Evolutionary conservation across 768 basidiomycete genomes (phyloP), one percentile per base, ranked within the genome.

Genomic region (Leccinum subgranulosum): DNA sequence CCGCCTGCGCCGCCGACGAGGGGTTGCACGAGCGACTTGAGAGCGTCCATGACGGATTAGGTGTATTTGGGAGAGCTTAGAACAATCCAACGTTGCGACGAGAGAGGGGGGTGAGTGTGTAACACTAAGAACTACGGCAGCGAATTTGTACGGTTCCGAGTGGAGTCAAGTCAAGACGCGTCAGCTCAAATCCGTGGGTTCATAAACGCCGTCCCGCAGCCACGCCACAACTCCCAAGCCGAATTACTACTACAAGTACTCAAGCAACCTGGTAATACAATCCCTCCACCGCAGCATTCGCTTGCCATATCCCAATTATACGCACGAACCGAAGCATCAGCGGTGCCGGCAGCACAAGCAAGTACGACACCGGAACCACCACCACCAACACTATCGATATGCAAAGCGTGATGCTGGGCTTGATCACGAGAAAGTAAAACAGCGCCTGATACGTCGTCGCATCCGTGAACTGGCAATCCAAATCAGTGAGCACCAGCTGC

Each of bases 361-460:
- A 70, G 11, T 89, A 73, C 17, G 81, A 73, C 2, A 87, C 79
- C 0, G 90, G 74, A 23, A 85, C 81, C 56, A 89, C 59, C 14
- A 81, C 72, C 15, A 89, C 39, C 51, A 90, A 68, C 21, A 75
- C 62, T 14, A 90, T 68, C 6, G 82, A 80, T 34, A 92, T 74
- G 17, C 87, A 74, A 27, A 93, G 71, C 1, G 90, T 90, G 69
- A 92, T 88, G 29, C 83, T 79, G 3, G 91, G 89, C 69, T 93
- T 93, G 76, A 93, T 85, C 51, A 92, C 88, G 59, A 93, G 80
- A 74, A 93, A 93, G 69, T 93, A 92, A 77, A 93, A 92, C 3
- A 93, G 79, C 0, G 91, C 86, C 74, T 89, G 88, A 71, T 90
- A 92, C 17, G 90, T 88, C 5, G 87, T 89, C 39, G 87, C 75